A percentile compares a stretch with the other conserved stretches of the same genome.
These are phyloP conservation scores for Cercospora zeae-maydis DNA, from an alignment of 2,329 filamentous ascomycete species.

Conservation along the genomic window DNA sequence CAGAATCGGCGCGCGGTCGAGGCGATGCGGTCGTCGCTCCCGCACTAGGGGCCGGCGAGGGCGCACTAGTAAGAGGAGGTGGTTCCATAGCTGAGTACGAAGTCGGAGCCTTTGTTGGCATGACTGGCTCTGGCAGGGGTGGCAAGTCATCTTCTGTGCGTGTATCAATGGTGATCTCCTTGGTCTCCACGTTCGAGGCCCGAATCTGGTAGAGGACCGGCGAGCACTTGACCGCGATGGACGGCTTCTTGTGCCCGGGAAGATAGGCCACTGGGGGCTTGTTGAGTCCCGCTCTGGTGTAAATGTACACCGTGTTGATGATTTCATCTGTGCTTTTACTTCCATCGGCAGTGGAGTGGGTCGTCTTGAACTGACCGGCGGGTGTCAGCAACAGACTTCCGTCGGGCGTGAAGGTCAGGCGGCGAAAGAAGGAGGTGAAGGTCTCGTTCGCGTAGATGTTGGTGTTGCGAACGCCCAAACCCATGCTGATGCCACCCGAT, in stretches of 20 bases:
- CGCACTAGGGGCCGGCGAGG: conserved; percentile 49
- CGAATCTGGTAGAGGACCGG: conserved; percentile 82
- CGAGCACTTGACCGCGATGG: conserved; percentile 91
- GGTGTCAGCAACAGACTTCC: conserved; percentile 91
- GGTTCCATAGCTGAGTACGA: conserved; percentile 75
- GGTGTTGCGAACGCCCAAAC: conserved; percentile 68
- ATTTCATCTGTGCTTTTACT: conserved; percentile 78
- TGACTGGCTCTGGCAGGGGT: conserved; percentile 75
- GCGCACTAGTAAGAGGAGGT: conserved; percentile 61
- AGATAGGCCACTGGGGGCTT: conserved; percentile 93
- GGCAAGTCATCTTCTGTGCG: conserved; percentile 80
- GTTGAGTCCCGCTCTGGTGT: conserved; percentile 92
- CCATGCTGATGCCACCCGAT: conserved; percentile 51
- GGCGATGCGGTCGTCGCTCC: conserved; percentile 52
- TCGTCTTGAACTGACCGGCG: conserved; percentile 88
- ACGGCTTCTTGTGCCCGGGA: conserved; percentile 96
- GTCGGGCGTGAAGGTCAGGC: conserved; percentile 90
- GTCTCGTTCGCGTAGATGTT: conserved; percentile 96
- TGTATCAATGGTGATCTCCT: conserved; percentile 91
- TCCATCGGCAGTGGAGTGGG: conserved; percentile 64
- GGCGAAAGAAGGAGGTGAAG: conserved; percentile 91
- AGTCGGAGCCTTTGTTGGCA: conserved; percentile 54
- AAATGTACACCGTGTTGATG: conserved; percentile 97
- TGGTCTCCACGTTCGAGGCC: conserved; percentile 63
- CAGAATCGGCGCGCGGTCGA: conserved; percentile 47